Evolutionary conservation across 164 flowering plant species (phyloP).

Genomic region (Annona cherimola): DNA sequence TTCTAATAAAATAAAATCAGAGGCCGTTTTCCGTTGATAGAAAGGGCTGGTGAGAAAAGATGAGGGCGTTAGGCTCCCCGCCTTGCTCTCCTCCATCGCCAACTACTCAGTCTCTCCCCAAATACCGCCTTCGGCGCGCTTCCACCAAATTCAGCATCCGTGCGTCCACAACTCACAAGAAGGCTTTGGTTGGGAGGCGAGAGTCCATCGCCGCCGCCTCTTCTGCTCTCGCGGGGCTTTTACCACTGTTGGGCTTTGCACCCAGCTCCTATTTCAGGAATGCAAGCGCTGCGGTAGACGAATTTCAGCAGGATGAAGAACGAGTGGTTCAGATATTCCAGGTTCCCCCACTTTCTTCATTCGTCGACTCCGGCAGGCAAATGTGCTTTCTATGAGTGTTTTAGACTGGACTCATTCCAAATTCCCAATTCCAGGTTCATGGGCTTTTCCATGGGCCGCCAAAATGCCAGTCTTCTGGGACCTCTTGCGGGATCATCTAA

Average conservation of each 20-base stretch:
- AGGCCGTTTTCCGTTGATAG: not conserved
- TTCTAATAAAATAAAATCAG: not conserved
- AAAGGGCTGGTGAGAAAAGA: not conserved
- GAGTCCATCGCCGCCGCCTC: slow-evolving; percentile 25
- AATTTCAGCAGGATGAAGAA: slow-evolving; percentile 51
- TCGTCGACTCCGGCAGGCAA: no score
- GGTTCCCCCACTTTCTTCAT: slow-evolving; percentile 27
- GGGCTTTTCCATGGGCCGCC: no score
- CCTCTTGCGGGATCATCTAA: no score
- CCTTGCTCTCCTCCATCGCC: not conserved
- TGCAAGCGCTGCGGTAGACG: slow-evolving; percentile 37
- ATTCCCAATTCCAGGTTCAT: no score
- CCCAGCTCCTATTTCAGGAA: slow-evolving; percentile 5
- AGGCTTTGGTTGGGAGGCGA: slow-evolving; percentile 18
- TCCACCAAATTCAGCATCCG: not conserved
- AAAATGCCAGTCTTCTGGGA: no score
- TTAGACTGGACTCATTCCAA: no score
- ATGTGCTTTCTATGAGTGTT: no score
- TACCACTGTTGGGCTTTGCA: not conserved
- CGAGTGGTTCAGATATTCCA: slow-evolving; percentile 38
- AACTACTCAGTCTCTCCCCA: no score
- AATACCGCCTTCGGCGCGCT: not conserved
- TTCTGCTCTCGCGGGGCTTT: slow-evolving; percentile 9
- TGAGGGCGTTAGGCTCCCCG: not conserved
- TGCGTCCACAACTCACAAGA: not conserved